Conservation (phyloP, 352 stramenopile genomes). For the Globisporangium emineosum region DNA sequence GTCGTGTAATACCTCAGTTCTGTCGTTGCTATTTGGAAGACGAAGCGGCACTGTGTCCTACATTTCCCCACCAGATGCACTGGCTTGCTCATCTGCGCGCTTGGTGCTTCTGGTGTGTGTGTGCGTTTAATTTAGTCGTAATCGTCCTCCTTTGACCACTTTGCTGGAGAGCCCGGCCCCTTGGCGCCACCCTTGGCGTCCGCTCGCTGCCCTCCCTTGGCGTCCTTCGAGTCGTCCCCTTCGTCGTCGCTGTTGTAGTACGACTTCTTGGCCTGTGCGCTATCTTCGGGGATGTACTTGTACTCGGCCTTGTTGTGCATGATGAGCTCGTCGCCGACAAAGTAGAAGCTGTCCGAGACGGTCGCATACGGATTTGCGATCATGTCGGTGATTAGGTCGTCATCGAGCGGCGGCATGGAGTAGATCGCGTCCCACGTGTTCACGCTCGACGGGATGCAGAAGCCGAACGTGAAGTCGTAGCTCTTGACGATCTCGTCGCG, state of each 20-base stretch:
- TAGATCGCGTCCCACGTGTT: conserved; percentile 97
- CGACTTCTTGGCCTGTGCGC: conserved; percentile 88
- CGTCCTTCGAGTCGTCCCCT: conserved; percentile 39
- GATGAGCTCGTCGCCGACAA: conserved; percentile 94
- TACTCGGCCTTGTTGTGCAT: conserved; percentile 96
- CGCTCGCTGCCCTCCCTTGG: conserved; percentile 30
- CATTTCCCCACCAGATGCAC: background rate
- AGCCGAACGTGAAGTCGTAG: conserved; percentile 96
- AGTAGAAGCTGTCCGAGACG: conserved; percentile 95
- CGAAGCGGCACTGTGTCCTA: background rate
- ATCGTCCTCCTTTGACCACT: conserved; percentile 91
- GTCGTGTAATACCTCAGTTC: background rate
- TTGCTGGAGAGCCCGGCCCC: conserved; percentile 38
- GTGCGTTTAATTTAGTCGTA: conserved; percentile 63
- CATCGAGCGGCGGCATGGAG: conserved; percentile 89
- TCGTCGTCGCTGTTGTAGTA: conserved; percentile 89
- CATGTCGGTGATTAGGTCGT: conserved; percentile 94
- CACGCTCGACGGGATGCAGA: conserved; percentile 94
- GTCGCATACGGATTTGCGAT: conserved; percentile 93
- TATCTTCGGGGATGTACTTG: conserved; percentile 92
- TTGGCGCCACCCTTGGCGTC: conserved; percentile 53
- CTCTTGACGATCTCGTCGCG: conserved; percentile 93
- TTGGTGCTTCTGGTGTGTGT: background rate
- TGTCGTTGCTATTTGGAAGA: background rate
- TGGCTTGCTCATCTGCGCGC: background rate